These are phyloP conservation scores for Globisporangium orthogonon DNA, from an alignment of 352 stramenopile species.

Conservation along the genomic window DNA sequence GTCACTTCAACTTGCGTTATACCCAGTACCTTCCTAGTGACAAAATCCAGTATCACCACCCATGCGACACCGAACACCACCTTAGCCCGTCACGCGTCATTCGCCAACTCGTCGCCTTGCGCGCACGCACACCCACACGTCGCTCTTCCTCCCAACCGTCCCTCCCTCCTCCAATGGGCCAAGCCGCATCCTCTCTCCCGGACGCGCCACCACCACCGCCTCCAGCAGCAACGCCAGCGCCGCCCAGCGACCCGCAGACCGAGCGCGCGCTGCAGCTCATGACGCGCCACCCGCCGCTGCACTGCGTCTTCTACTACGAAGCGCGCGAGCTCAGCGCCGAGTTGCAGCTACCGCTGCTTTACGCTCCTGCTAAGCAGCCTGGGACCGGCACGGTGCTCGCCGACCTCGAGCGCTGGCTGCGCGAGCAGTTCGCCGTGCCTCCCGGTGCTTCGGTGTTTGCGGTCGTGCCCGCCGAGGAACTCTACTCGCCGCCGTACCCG, in stretches of 20 bases:
- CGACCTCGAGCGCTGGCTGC: slow-evolving; percentile 72
- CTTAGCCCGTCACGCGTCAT: neutral
- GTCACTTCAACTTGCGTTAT: neutral
- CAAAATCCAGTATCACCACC: neutral
- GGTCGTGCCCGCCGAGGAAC: slow-evolving; percentile 62
- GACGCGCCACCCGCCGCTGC: slow-evolving; percentile 34
- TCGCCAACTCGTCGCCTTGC: neutral
- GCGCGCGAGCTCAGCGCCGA: slow-evolving; percentile 31
- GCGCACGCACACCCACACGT: neutral
- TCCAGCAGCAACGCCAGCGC: too few relatives aligned
- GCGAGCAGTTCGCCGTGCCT: slow-evolving; percentile 50
- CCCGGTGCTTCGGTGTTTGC: slow-evolving; percentile 62
- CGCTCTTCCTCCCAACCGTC: neutral
- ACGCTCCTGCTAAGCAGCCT: slow-evolving; percentile 16
- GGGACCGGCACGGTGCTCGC: slow-evolving; percentile 45
- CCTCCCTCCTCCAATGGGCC: neutral
- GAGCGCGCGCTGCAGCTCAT: slow-evolving; percentile 19
- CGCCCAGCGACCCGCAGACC: neutral
- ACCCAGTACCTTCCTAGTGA: neutral
- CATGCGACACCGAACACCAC: too few relatives aligned
- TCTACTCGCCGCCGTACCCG: slow-evolving; percentile 72
- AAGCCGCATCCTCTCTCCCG: neutral
- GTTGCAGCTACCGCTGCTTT: slow-evolving; percentile 63
- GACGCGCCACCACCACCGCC: too few relatives aligned
- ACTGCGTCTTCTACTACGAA: slow-evolving; percentile 75